Conservation (phyloP, 2,329 filamentous ascomycete species). For the Hymenoscyphus repandus region DNA sequence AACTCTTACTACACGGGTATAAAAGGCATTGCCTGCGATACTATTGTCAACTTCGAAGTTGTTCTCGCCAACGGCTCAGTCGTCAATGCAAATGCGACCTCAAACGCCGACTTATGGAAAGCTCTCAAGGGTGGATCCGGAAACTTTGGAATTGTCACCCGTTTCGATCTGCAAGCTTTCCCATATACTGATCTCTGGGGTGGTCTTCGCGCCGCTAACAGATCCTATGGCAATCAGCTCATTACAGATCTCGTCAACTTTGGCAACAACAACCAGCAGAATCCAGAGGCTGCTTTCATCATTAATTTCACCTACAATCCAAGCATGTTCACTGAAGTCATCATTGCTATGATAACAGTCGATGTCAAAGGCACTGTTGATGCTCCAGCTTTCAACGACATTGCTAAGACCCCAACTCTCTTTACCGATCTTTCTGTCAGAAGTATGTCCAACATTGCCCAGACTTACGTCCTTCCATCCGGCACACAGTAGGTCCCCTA, state of each 20-base stretch:
- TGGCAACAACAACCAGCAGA: slow-evolving; percentile 13
- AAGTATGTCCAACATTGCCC: background rate
- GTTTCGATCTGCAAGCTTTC: slow-evolving; percentile 12
- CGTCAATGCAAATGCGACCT: slow-evolving; percentile 38
- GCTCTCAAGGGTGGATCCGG: slow-evolving; percentile 51
- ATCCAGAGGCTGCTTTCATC: slow-evolving; percentile 13
- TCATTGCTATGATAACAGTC: slow-evolving; percentile 46
- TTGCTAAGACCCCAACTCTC: background rate
- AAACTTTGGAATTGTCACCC: slow-evolving; percentile 50
- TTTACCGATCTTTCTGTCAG: background rate
- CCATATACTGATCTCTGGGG: background rate
- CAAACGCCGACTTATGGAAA: slow-evolving; percentile 45
- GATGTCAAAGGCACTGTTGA: slow-evolving; percentile 56
- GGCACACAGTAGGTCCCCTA: background rate
- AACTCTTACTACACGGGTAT: slow-evolving; percentile 35
- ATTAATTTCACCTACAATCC: slow-evolving; percentile 16
- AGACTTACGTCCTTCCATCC: background rate
- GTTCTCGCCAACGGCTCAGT: slow-evolving; percentile 47
- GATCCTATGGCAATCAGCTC: slow-evolving; percentile 6
- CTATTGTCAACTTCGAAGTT: slow-evolving; percentile 44
- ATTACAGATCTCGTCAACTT: slow-evolving; percentile 14
- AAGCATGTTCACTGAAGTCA: slow-evolving; percentile 22
- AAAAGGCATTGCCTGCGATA: slow-evolving; percentile 46
- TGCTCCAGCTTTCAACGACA: slow-evolving; percentile 13
- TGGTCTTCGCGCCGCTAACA: slow-evolving; percentile 7